Percentiles rank a stretch among this genome's conserved stretches.
Conservation (phyloP, 2,329 filamentous ascomycete species). For the Massarina eburnea region DNA sequence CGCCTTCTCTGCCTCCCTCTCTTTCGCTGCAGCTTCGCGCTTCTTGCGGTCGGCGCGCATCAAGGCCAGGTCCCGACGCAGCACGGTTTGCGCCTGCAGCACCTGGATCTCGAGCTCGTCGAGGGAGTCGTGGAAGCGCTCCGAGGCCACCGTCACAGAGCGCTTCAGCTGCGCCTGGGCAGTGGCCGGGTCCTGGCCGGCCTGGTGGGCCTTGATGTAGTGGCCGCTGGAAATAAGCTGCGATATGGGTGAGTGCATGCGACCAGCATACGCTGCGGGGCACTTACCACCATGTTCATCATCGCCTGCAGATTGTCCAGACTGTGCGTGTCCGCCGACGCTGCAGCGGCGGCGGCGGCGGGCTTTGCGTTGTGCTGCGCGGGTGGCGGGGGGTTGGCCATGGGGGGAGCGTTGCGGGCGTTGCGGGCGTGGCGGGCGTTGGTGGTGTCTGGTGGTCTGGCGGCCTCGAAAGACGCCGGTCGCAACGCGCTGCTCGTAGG, state of each 20-base stretch:
- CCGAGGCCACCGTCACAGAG: slow-evolving; percentile 44
- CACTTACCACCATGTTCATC: slow-evolving; percentile 50
- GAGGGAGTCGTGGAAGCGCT: slow-evolving; percentile 54
- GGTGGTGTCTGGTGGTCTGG: background rate
- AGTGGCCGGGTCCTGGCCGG: slow-evolving; percentile 29
- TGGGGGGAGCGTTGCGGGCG: slow-evolving; percentile 3
- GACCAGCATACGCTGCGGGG: slow-evolving; percentile 1
- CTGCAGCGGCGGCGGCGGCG: background rate
- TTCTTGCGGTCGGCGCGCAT: slow-evolving; percentile 38
- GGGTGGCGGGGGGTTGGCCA: slow-evolving; percentile 9
- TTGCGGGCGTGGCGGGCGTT: background rate
- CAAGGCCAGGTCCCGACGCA: slow-evolving; percentile 41
- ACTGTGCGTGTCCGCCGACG: slow-evolving; percentile 15
- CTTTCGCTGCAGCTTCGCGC: slow-evolving; percentile 37
- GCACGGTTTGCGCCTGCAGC: slow-evolving; percentile 34
- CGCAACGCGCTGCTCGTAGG: background rate
- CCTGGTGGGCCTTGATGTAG: slow-evolving; percentile 47
- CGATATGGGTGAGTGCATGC: slow-evolving; percentile 8
- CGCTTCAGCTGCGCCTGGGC: slow-evolving; percentile 39
- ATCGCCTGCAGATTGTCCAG: slow-evolving; percentile 51
- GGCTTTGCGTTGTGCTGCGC: slow-evolving; percentile 3
- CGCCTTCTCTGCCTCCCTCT: slow-evolving; percentile 34
- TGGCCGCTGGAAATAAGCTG: slow-evolving; percentile 50
- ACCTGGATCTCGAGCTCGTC: slow-evolving; percentile 54
- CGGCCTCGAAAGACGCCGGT: background rate